Base-by-base conservation (phyloP, 208 protist species). In the Leishmania arabica region DNA sequence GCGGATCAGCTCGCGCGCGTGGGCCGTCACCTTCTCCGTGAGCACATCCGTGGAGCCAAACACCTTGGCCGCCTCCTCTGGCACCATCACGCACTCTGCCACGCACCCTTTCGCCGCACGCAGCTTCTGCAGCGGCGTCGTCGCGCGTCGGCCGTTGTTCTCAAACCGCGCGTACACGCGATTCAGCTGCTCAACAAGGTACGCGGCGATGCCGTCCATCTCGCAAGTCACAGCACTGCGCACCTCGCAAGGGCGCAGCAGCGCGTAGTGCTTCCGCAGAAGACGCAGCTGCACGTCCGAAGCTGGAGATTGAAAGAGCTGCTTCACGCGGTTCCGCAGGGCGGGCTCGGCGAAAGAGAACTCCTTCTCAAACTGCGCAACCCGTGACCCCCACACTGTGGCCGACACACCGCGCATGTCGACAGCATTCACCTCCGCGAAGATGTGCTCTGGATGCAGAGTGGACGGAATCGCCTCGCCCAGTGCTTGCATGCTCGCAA, bases 311-410 rank as follows among this genome's bases (percentile, higher is more conserved):
- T 80, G 81, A n/a, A 89, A 88, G 37, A 96, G 85, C 62, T 92
- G 83, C 86, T 89, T 92, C 40, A 96, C 82, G 47, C 89, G 86
- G 56, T 83, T 88, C 58, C 92, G 89, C 62, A 98, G 82, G 47
- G 86, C 87, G 53, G 90, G 89, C 84, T 97, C 92, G 5, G 96
- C 34, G 77, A 98, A 96, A 45, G 88, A 91, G 81, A 97, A 92
- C 75, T 98, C 91, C 80, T 92, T 91, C 68, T 97, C 89, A 80
- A 96, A 98, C 42, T 88, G 88, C 11, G 77, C 84, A n/a, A 93
- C 88, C 45, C 90, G 86, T 58, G 76, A 74, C 58, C 85, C 79
- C 94, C 95, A 98, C 49, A 80, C 79, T 17, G 84, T 80, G n/a
- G 84, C 66, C 3, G 91, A 82, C 24, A 80, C 77, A 47, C 74